Evolutionary conservation across 78 protist species (phyloP), one percentile per base, ranked within the genome.

Genomic region (Tieghemostelium lacteum): DNA sequence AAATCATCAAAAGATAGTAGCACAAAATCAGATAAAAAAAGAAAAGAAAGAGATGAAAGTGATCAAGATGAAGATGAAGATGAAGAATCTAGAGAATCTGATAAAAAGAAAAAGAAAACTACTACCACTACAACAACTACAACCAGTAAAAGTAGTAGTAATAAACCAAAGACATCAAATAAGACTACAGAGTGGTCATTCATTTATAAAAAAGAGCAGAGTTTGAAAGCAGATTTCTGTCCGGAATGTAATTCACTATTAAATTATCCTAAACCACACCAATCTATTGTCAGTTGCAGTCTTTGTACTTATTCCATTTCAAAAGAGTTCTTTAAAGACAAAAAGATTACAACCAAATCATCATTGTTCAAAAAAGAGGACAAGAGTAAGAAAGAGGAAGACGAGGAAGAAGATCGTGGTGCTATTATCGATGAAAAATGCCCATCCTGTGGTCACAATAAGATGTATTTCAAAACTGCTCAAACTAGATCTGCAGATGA

Each of bases 401-500:
- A 73, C 1, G 75, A 87, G 17, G 93, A 87, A 36, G 87, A 63
- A 24, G 83, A 87, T 67, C 78, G 88, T 76, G 93, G 86, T 74
- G 93, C 86, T 28, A 73, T 37, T 57, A 75, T 88, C 55, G 71
- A 65, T 52, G 94, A 88, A 37, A n/a, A 61, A 33, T 88, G 94
- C 40, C 94, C 94, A 45, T 57, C 77, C 0, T 97, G 98, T 75
- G 70, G 89, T 55, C 88, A 95, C 55, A 34, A 61, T 42, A 80
- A 87, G 55, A 58, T 73, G 58, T 64, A 63, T 49, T 97, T 92
- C 86, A 92, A 72, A 54, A 95, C 97, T 31, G 75, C 92, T 62
- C 98, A 97, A 78, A 83, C 96, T 50, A 91, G 98, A 45, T 85
- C 94, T 10, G 98, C 95, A 8, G 98, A 97, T 78, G 98, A 97